Conservation (phyloP, 202 grass and related monocot species). For the Cymbopogon flexuosus region DNA sequence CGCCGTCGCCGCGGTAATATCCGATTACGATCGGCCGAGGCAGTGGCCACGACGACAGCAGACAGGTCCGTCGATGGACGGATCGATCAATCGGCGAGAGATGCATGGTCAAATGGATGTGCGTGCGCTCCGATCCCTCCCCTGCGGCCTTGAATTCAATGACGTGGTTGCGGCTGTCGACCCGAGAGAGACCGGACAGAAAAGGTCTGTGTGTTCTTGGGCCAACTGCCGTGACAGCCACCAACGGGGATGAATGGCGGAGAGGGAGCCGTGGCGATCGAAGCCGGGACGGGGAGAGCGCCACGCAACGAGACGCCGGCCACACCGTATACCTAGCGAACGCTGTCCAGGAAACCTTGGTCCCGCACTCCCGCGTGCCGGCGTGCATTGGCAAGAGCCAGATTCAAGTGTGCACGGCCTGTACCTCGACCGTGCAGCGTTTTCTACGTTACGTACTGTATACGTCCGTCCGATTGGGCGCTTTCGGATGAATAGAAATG, state of each 20-base stretch:
- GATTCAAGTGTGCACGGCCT: not conserved
- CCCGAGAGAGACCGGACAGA: not conserved
- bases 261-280: not conserved
- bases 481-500: not conserved
- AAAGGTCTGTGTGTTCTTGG: not conserved
- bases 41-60: not conserved
- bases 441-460: not conserved
- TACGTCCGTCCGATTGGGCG: not conserved
- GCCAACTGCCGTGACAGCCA: conserved; percentile 8
- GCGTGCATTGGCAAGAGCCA: no score
- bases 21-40: not conserved
- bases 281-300: not conserved
- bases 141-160: conserved; percentile 4
- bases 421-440: not conserved
- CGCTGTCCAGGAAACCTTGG: not conserved
- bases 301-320: not conserved
- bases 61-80: not conserved
- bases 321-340: not conserved
- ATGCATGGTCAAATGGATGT: no score
- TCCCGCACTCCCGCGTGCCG: no score
- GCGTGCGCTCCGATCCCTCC: no score
- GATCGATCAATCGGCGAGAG: not conserved
- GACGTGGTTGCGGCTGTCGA: conserved; percentile 28
- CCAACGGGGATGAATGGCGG: not conserved
- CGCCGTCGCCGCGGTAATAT: conserved; percentile 25